Conservation (phyloP, 2,329 filamentous ascomycete species). For the Hypoxylon sp. region DNA sequence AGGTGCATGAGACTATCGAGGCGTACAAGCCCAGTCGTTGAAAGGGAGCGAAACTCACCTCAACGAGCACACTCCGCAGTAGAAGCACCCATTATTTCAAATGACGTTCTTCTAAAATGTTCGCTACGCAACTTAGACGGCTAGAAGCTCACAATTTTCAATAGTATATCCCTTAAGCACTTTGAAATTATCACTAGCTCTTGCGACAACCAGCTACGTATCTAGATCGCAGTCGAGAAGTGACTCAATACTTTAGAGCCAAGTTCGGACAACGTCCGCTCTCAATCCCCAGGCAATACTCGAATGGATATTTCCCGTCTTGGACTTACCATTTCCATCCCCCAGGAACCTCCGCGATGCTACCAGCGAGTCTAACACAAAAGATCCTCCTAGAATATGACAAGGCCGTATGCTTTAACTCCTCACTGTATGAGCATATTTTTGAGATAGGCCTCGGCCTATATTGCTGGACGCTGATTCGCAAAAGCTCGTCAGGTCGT, state of each 20-base stretch:
- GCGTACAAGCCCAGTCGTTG: not conserved
- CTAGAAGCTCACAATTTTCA: conserved; percentile 1
- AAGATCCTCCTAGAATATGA: not conserved
- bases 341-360: conserved; percentile 19
- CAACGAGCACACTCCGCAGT: conserved; percentile 6
- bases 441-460: not conserved
- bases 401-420: conserved; percentile 3
- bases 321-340: conserved; percentile 10
- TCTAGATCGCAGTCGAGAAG: conserved; percentile 5
- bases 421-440: not conserved
- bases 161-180: conserved; percentile 3
- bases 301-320: not conserved
- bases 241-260: conserved; percentile 13
- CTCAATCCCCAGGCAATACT: not conserved
- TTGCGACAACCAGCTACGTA: conserved; percentile 1
- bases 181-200: conserved; percentile 1
- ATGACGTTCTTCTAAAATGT: not conserved
- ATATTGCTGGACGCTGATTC: conserved; percentile 9
- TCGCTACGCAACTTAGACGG: not conserved
- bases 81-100: not conserved
- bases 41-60: not conserved
- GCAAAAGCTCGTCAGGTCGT: not conserved
- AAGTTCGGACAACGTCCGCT: conserved; percentile 4
- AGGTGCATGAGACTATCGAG: not conserved
- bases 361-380: conserved; percentile 10